phyloP scores from a whole-genome alignment of 768 basidiomycete species.

The Artomyces pyxidatus region DNA sequence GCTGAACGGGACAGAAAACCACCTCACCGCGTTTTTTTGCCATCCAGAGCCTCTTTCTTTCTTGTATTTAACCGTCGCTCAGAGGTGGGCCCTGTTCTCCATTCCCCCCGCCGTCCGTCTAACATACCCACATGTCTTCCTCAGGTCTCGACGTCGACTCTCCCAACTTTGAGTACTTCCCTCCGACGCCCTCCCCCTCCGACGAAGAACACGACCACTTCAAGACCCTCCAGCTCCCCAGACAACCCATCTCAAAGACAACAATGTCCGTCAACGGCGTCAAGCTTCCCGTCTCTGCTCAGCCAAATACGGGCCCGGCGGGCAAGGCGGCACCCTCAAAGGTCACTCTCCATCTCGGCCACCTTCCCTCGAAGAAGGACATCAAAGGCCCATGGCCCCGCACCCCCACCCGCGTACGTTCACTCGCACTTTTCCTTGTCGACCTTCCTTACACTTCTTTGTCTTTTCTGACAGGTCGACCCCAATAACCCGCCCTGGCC shows the following conservation, averaged over 20 bases:
- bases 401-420: conserved; percentile 57
- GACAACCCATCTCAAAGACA: background rate
- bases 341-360: conserved; percentile 66
- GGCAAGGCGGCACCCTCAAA: conserved; percentile 35
- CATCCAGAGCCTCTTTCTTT: too few species aligned
- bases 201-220: conserved; percentile 12
- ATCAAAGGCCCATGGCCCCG: conserved; percentile 68
- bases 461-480: conserved; percentile 41
- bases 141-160: conserved; percentile 11
- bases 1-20: background rate
- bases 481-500: conserved; percentile 82
- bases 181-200: conserved; percentile 24
- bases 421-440: conserved; percentile 5
- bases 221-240: conserved; percentile 1
- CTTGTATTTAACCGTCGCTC: too few species aligned
- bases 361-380: conserved; percentile 65
- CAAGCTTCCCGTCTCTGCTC: conserved; percentile 16
- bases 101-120: background rate
- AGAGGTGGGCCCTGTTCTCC: too few species aligned
- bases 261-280: conserved; percentile 9
- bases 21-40: background rate
- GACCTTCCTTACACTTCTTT: background rate
- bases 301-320: conserved; percentile 14
- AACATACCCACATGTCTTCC: conserved; percentile 8
- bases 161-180: conserved; percentile 24